These are phyloP conservation scores for Pichia sporocuriosa DNA, from an alignment of 805 yeast species.

Conservation along the genomic window DNA sequence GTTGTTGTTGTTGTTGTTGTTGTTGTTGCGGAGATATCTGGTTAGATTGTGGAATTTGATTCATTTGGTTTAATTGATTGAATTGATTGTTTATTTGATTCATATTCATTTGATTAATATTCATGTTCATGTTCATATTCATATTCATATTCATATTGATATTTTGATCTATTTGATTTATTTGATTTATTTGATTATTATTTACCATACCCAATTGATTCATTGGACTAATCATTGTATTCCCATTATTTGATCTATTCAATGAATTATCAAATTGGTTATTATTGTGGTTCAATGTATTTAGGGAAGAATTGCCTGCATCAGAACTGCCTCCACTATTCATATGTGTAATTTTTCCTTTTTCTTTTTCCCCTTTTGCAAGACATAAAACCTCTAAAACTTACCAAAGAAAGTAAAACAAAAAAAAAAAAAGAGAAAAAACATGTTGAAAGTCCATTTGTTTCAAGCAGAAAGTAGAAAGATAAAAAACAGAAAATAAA, in stretches of 20 bases:
- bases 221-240: not conserved
- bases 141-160: not conserved
- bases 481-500: not conserved
- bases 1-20: slow-evolving; percentile 7
- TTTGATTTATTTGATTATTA: slow-evolving; percentile 1
- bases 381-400: too few species aligned
- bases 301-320: too few species aligned
- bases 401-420: too few species aligned
- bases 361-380: too few species aligned
- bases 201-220: slow-evolving; percentile 1
- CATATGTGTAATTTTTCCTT: too few species aligned
- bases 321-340: too few species aligned
- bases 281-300: too few species aligned
- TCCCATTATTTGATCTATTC: too few species aligned
- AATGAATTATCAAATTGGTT: not conserved
- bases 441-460: too few species aligned
- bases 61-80: not conserved
- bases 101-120: not conserved
- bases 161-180: not conserved
- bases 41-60: not conserved
- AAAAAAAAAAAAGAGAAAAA: too few species aligned
- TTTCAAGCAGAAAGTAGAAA: not conserved
- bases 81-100: too few species aligned
- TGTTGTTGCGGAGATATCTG: not conserved
- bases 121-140: not conserved